Percentiles rank a stretch among this genome's conserved stretches.
Evolutionary conservation across 805 yeast genomes (phyloP).

Genomic region (Scheffersomyces stipitis): DNA sequence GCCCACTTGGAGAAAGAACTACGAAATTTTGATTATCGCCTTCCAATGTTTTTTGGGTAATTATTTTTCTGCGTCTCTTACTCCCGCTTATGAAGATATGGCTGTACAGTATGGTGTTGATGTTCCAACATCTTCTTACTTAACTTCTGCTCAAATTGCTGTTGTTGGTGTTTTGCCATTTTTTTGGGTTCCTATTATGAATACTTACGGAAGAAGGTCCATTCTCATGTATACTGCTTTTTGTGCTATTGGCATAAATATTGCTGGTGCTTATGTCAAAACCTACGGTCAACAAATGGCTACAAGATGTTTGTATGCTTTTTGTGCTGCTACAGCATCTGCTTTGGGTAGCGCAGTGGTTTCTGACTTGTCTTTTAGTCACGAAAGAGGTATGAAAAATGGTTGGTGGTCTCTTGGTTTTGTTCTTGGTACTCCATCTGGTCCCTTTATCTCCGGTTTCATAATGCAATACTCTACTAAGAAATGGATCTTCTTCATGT

Average conservation of each 20-base stretch:
- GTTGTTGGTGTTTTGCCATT: constrained; percentile 14
- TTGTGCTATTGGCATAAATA: constrained; percentile 1
- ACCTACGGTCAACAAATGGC: constrained; percentile 13
- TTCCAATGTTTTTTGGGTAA: constrained; percentile 14
- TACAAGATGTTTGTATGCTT: constrained; percentile 11
- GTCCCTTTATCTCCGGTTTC: constrained; percentile 18
- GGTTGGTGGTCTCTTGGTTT: constrained; percentile 16
- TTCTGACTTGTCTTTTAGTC: constrained; percentile 13
- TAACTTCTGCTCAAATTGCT: constrained; percentile 14
- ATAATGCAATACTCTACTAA: constrained; percentile 8
- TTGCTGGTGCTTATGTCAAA: constrained; percentile 10
- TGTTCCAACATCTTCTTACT: constrained; percentile 10
- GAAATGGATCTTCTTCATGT: constrained; percentile 12
- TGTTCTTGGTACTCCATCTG: constrained; percentile 15
- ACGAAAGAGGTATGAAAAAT: constrained; percentile 14
- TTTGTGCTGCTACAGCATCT: constrained; percentile 13
- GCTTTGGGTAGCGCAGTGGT: constrained; percentile 16
- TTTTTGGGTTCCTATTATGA: constrained; percentile 16
- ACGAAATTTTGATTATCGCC: constrained; percentile 2
- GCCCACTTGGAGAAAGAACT: constrained; percentile 8
- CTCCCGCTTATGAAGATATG: constrained; percentile 13
- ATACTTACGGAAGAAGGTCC: constrained; percentile 11
- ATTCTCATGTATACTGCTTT: constrained; percentile 10
- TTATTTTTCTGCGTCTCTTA: constrained; percentile 17
- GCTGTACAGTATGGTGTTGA: constrained; percentile 7